phyloP scores from a whole-genome alignment of 2,329 filamentous ascomycete species.

The Neophaeococcomyces aloes region DNA sequence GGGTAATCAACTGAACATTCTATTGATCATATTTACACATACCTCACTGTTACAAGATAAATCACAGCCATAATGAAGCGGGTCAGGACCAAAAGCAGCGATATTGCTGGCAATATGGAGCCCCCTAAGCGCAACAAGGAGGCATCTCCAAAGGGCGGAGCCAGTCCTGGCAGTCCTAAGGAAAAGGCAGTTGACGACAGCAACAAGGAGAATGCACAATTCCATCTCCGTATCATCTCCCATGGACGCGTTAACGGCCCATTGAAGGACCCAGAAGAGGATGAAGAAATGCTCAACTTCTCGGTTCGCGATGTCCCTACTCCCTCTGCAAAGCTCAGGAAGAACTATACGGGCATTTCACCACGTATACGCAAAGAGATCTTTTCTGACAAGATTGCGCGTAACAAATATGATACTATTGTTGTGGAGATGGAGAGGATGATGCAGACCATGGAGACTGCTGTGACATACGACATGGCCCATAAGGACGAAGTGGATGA shows the following conservation, averaged over 20 bases:
- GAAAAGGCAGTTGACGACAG: not conserved
- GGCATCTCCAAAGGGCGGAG: not conserved
- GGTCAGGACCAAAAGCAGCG: conserved; percentile 8
- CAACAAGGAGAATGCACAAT: not conserved
- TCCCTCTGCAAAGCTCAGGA: conserved; percentile 14
- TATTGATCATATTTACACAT: not conserved
- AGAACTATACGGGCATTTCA: conserved; percentile 13
- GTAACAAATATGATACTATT: conserved; percentile 9
- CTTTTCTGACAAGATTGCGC: conserved; percentile 8
- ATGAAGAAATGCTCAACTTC: conserved; percentile 12
- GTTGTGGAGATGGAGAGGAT: conserved; percentile 11
- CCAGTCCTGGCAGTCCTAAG: not conserved
- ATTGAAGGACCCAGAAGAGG: not conserved
- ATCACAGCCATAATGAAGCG: conserved; percentile 1
- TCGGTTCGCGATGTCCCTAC: conserved; percentile 12
- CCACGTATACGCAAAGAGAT: conserved; percentile 12
- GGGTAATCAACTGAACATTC: conserved; percentile 4
- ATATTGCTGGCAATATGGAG: conserved; percentile 4
- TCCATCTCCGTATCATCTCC: conserved; percentile 13
- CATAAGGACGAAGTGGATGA: conserved; percentile 6
- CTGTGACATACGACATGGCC: not conserved
- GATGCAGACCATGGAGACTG: conserved; percentile 2
- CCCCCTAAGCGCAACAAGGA: not conserved
- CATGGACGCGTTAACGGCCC: conserved; percentile 13
- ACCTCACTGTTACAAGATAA: not conserved